Evolutionary conservation across 2,329 filamentous ascomycete species (phyloP).

Genomic region (Hymenoscyphus occultus): DNA sequence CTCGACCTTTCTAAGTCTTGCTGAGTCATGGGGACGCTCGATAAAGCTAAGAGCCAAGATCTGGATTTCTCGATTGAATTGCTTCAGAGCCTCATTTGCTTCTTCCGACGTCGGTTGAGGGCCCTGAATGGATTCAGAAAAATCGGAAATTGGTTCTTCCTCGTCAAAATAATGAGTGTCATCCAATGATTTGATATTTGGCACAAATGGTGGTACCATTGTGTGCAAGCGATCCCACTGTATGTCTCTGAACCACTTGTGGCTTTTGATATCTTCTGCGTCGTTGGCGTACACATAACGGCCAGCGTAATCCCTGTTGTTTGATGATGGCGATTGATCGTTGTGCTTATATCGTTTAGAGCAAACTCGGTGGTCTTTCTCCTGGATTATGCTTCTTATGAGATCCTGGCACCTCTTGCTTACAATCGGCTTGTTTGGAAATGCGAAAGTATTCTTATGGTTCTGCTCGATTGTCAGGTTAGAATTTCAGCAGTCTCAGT

Average conservation of each 20-base stretch:
- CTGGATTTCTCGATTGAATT: slow-evolving; percentile 37
- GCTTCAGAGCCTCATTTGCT: slow-evolving; percentile 32
- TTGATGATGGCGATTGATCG: slow-evolving; percentile 43
- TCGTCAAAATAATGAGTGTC: slow-evolving; percentile 92
- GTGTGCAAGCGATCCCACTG: slow-evolving; percentile 74
- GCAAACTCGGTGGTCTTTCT: slow-evolving; percentile 73
- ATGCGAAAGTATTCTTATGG: slow-evolving; percentile 66
- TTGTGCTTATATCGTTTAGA: slow-evolving; percentile 70
- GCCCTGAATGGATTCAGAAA: slow-evolving; percentile 45
- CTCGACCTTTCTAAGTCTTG: slow-evolving; percentile 33
- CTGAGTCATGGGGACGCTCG: slow-evolving; percentile 34
- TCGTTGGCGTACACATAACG: slow-evolving; percentile 79
- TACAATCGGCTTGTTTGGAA: slow-evolving; percentile 65
- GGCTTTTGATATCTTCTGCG: slow-evolving; percentile 83
- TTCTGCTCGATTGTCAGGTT: slow-evolving; percentile 48
- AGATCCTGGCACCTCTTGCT: slow-evolving; percentile 74
- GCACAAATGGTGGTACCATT: slow-evolving; percentile 74
- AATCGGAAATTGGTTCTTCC: slow-evolving; percentile 67
- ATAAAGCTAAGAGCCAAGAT: slow-evolving; percentile 34
- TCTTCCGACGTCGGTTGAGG: slow-evolving; percentile 27
- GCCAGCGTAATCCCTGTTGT: slow-evolving; percentile 41
- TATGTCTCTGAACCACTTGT: slow-evolving; percentile 79
- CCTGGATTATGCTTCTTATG: slow-evolving; percentile 67
- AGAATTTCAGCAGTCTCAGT: neutral
- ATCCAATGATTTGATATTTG: slow-evolving; percentile 62